These are phyloP conservation scores for Fusarium nurragi DNA, from an alignment of 2,329 filamentous ascomycete species.

Conservation along the genomic window DNA sequence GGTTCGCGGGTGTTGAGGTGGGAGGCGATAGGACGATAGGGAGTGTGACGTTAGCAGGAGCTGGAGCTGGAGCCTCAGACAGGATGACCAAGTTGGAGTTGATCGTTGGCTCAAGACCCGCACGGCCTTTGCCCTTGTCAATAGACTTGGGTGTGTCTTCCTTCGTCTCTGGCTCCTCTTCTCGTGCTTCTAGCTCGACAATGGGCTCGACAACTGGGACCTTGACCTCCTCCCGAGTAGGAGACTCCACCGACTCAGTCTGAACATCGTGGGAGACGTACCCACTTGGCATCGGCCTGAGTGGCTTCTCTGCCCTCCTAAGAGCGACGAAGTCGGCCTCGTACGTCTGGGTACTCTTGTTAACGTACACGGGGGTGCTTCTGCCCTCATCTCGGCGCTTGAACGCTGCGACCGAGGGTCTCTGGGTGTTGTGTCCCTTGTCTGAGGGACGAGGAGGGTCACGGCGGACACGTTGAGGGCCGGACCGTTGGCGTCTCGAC, in stretches of 20 bases:
- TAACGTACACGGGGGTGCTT: not conserved
- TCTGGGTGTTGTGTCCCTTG: not conserved
- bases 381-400: not conserved
- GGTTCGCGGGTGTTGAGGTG: too few relatives aligned
- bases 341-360: slow-evolving; percentile 14
- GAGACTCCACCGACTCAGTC: not conserved
- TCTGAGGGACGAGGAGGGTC: not conserved
- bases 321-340: not conserved
- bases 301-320: not conserved
- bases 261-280: not conserved
- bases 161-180: not conserved
- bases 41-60: too few relatives aligned
- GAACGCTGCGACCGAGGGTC: not conserved
- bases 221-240: not conserved
- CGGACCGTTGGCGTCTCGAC: not conserved
- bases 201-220: not conserved
- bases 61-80: not conserved
- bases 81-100: not conserved
- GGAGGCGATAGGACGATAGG: too few relatives aligned
- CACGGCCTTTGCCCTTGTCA: not conserved
- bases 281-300: not conserved
- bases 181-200: not conserved
- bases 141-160: not conserved
- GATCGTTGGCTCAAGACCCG: not conserved
- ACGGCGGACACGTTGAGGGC: not conserved